These are phyloP conservation scores for Pythium volutum DNA, from an alignment of 352 stramenopile genomes.

Conservation along the genomic window DNA sequence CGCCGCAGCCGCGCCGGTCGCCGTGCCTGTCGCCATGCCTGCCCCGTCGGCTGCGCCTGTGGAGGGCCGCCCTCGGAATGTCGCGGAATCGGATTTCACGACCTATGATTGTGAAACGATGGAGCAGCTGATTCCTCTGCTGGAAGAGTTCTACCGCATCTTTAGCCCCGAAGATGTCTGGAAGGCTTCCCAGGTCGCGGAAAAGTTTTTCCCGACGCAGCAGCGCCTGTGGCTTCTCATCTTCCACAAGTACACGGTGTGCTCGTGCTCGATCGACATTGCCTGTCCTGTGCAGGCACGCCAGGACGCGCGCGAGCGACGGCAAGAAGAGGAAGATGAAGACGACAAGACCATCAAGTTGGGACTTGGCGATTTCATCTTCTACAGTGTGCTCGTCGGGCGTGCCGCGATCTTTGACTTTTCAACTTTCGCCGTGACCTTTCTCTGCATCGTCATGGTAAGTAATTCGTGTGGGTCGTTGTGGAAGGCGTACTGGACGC, in stretches of 20 bases:
- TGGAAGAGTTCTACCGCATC: constrained; percentile 67
- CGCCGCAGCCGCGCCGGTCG: constrained; percentile 20
- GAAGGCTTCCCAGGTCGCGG: constrained; percentile 74
- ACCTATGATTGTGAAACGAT: constrained; percentile 79
- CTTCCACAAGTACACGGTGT: constrained; percentile 86
- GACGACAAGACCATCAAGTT: constrained; percentile 92
- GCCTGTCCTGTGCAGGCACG: constrained; percentile 66
- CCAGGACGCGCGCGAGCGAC: constrained; percentile 46
- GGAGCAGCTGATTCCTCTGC: constrained; percentile 60
- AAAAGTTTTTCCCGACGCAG: constrained; percentile 80
- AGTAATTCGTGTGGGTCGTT: constrained; percentile 11
- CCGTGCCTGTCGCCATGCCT: constrained; percentile 17
- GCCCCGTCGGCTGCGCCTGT: constrained; percentile 10
- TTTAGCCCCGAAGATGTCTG: constrained; percentile 81
- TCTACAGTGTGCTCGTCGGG: constrained; percentile 97
- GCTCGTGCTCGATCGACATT: constrained; percentile 78
- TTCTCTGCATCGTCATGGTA: constrained; percentile 93
- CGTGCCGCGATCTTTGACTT: constrained; percentile 96
- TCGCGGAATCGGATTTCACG: constrained; percentile 71
- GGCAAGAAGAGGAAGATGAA: constrained; percentile 51
- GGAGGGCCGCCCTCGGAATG: constrained; percentile 53
- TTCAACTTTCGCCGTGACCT: constrained; percentile 92
- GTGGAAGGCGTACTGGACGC: neutral
- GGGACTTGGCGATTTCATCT: constrained; percentile 98
- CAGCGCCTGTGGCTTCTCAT: constrained; percentile 79